Evolutionary conservation across 768 basidiomycete species (phyloP).

Genomic region (Amanita brunnescens): DNA sequence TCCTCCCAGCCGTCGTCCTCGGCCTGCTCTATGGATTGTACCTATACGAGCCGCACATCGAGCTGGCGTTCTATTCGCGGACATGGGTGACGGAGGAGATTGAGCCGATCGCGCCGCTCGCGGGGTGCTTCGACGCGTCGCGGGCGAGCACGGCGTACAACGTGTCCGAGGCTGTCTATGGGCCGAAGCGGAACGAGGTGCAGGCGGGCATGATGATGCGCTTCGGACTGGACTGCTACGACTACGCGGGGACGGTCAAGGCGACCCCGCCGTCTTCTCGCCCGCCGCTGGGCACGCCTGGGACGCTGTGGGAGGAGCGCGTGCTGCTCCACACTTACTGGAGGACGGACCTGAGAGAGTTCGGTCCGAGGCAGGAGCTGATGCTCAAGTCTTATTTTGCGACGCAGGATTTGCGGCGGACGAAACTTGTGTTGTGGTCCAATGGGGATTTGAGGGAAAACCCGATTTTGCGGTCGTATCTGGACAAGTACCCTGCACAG

Average conservation of each 20-base stretch:
- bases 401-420: slow-evolving; percentile 63
- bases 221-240: slow-evolving; percentile 84
- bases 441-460: slow-evolving; percentile 65
- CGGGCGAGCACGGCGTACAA: slow-evolving; percentile 63
- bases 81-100: slow-evolving; percentile 71
- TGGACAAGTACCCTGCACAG: slow-evolving; percentile 53
- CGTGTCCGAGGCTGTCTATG: slow-evolving; percentile 52
- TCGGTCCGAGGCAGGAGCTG: slow-evolving; percentile 77
- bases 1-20: slow-evolving; percentile 28
- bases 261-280: slow-evolving; percentile 10
- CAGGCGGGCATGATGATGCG: slow-evolving; percentile 75
- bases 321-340: slow-evolving; percentile 89
- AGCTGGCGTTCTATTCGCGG: slow-evolving; percentile 70
- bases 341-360: slow-evolving; percentile 80
- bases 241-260: slow-evolving; percentile 81
- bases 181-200: slow-evolving; percentile 57
- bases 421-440: slow-evolving; percentile 83
- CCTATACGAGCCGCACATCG: slow-evolving; percentile 78
- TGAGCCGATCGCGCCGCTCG: slow-evolving; percentile 49
- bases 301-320: slow-evolving; percentile 26
- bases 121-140: slow-evolving; percentile 65
- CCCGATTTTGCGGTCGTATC: slow-evolving; percentile 50
- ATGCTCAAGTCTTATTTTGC: slow-evolving; percentile 93
- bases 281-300: slow-evolving; percentile 19
- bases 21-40: slow-evolving; percentile 41